Evolutionary conservation across 208 protist genomes (phyloP).

Genomic region (Leishmania lainsoni): DNA sequence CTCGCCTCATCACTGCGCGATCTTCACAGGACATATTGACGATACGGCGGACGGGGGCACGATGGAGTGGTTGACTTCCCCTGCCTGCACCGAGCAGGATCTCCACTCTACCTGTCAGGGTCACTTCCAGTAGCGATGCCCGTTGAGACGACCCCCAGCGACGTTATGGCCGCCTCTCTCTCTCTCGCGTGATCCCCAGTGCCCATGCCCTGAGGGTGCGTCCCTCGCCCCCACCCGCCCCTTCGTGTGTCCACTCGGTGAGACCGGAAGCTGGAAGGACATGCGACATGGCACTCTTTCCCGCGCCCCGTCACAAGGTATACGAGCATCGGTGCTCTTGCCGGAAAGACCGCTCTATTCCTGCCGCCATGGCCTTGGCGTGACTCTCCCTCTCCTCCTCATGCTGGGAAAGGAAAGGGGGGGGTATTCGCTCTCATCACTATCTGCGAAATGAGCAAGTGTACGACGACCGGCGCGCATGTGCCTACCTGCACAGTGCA

Average conservation of each 20-base stretch:
- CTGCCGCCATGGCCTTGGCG: not conserved
- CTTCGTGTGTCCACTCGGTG: not conserved
- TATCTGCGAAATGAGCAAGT: not conserved
- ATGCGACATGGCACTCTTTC: not conserved
- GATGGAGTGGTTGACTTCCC: too few species aligned
- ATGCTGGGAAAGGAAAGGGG: not conserved
- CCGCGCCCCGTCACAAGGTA: not conserved
- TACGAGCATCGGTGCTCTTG: not conserved
- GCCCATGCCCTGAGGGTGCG: not conserved
- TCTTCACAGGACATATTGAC: too few species aligned
- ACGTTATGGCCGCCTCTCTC: too few species aligned
- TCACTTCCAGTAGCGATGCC: too few species aligned
- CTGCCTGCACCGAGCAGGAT: too few species aligned
- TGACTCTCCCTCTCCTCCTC: not conserved
- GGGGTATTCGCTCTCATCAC: not conserved
- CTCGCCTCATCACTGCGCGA: too few species aligned
- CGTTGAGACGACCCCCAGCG: too few species aligned
- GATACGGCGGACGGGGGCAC: too few species aligned
- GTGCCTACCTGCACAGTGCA: constrained; percentile 65
- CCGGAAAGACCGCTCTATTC: not conserved
- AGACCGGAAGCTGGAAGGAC: not conserved
- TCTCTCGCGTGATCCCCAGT: not conserved
- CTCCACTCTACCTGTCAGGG: too few species aligned
- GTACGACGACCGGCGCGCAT: constrained; percentile 11
- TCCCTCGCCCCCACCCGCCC: not conserved